Percentiles rank a stretch among this genome's conserved stretches.
Evolutionary conservation across 805 yeast genomes (phyloP).

Genomic region (Metschnikowia corniflorae): DNA sequence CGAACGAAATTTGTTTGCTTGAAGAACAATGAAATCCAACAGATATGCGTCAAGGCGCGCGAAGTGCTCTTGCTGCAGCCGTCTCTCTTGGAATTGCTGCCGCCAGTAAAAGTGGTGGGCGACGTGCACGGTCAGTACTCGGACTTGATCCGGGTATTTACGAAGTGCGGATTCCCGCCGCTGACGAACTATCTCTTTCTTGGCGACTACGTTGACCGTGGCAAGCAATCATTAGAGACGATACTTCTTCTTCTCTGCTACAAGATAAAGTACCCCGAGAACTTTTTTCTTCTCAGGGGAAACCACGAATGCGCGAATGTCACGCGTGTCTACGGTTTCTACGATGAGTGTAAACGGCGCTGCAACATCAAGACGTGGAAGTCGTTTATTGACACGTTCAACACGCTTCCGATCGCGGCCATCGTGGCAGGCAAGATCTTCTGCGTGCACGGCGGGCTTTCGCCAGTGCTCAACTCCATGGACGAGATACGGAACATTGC

Average conservation of each 20-base stretch:
- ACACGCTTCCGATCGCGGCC: conserved; percentile 93
- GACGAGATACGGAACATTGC: conserved; percentile 73
- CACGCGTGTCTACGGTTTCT: conserved; percentile 94
- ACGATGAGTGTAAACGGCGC: conserved; percentile 95
- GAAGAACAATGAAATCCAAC: conserved; percentile 77
- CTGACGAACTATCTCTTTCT: conserved; percentile 84
- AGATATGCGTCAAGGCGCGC: conserved; percentile 81
- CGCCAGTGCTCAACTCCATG: conserved; percentile 69
- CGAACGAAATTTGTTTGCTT: conserved; percentile 85
- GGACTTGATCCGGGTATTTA: conserved; percentile 84
- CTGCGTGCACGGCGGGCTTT: conserved; percentile 82
- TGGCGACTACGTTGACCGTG: conserved; percentile 97
- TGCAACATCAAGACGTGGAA: conserved; percentile 94
- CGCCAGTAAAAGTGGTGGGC: conserved; percentile 84
- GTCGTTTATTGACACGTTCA: conserved; percentile 88
- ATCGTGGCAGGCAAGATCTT: conserved; percentile 93
- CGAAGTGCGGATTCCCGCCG: conserved; percentile 97
- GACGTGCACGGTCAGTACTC: conserved; percentile 97
- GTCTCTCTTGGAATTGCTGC: conserved; percentile 76
- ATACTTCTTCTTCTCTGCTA: conserved; percentile 82
- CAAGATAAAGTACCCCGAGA: conserved; percentile 95
- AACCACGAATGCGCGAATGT: conserved; percentile 98
- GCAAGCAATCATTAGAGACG: conserved; percentile 93
- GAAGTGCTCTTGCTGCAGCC: conserved; percentile 92
- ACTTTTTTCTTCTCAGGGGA: conserved; percentile 88